These are phyloP conservation scores for Flueggea neowawraea DNA, from an alignment of 441 rosid genomes.

Conservation along the genomic window DNA sequence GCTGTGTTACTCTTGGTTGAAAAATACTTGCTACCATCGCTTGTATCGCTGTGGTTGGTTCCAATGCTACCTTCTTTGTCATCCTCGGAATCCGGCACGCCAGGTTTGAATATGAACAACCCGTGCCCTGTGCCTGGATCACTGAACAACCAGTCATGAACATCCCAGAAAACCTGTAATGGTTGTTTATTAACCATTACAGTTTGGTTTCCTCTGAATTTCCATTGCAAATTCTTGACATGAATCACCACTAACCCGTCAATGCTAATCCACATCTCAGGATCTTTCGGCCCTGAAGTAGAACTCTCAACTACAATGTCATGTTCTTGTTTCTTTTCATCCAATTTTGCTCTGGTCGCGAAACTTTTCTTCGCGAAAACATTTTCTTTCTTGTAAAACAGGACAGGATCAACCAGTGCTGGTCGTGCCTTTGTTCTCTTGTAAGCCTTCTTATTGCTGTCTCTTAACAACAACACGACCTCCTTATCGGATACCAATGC, in stretches of 20 bases:
- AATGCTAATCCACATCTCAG: slow-evolving; percentile 37
- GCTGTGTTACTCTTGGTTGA: slow-evolving; percentile 19
- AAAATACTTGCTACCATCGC: slow-evolving; percentile 20
- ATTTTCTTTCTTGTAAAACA: slow-evolving; percentile 23
- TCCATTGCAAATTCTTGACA: slow-evolving; percentile 32
- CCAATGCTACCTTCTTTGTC: slow-evolving; percentile 15
- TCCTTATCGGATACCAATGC: slow-evolving; percentile 29
- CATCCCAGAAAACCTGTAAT: slow-evolving; percentile 32
- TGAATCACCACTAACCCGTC: slow-evolving; percentile 30
- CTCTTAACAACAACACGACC: slow-evolving; percentile 25
- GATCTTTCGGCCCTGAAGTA: slow-evolving; percentile 24
- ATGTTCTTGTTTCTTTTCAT: slow-evolving; percentile 21
- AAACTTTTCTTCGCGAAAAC: slow-evolving; percentile 29
- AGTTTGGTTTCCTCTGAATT: slow-evolving; percentile 33
- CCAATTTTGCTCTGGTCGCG: slow-evolving; percentile 26
- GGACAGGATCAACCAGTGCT: slow-evolving; percentile 16
- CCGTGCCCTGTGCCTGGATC: slow-evolving; percentile 22
- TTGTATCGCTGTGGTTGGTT: slow-evolving; percentile 9
- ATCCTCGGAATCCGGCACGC: slow-evolving; percentile 17
- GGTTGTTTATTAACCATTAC: slow-evolving; percentile 26
- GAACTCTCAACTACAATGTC: slow-evolving; percentile 29
- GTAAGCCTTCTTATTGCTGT: slow-evolving; percentile 25
- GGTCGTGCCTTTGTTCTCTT: slow-evolving; percentile 31
- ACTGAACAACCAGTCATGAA: slow-evolving; percentile 31
- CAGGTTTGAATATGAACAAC: slow-evolving; percentile 28